A percentile compares a stretch with the other conserved stretches of the same genome.
These are phyloP conservation scores for Agaricales sp. DNA, from an alignment of 1,284 basidiomycete genomes.

Conservation along the genomic window DNA sequence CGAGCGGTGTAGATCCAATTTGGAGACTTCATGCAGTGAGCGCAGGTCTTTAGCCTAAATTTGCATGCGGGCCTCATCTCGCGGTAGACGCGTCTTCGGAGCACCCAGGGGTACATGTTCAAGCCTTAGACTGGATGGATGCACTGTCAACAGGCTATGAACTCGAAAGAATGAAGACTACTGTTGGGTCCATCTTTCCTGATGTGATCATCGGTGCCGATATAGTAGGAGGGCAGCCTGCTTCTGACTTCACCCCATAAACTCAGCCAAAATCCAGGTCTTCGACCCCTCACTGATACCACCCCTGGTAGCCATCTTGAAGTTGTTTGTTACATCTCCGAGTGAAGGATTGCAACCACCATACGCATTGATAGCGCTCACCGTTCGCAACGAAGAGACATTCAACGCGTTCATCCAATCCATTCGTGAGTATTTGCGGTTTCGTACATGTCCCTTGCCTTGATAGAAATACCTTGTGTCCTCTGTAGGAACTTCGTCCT, in stretches of 20 bases:
- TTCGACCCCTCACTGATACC: slow-evolving; percentile 58
- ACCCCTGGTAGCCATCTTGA: slow-evolving; percentile 41
- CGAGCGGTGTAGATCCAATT: slow-evolving; percentile 45
- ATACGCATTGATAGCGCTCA: slow-evolving; percentile 46
- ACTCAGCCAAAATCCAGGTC: slow-evolving; percentile 30
- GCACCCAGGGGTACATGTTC: slow-evolving; percentile 33
- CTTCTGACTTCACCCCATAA: not conserved
- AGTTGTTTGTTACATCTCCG: slow-evolving; percentile 29
- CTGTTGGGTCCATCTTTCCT: slow-evolving; percentile 22
- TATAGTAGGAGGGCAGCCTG: slow-evolving; percentile 31
- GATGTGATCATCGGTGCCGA: slow-evolving; percentile 64
- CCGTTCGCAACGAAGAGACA: slow-evolving; percentile 38
- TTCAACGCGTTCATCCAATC: slow-evolving; percentile 26
- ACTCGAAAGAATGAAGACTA: slow-evolving; percentile 1
- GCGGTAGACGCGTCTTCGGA: slow-evolving; percentile 38
- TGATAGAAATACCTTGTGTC: slow-evolving; percentile 2
- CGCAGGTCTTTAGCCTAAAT: not conserved
- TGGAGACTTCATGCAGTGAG: slow-evolving; percentile 53
- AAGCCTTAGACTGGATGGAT: slow-evolving; percentile 53
- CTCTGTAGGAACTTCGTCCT: too few species aligned
- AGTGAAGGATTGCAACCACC: slow-evolving; percentile 10
- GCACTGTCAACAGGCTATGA: slow-evolving; percentile 27
- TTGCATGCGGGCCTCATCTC: slow-evolving; percentile 1
- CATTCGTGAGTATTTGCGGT: slow-evolving; percentile 21
- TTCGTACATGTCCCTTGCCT: not conserved